These are phyloP conservation scores for Claviceps cyperi DNA, from an alignment of 2,329 filamentous ascomycete genomes.

Conservation along the genomic window DNA sequence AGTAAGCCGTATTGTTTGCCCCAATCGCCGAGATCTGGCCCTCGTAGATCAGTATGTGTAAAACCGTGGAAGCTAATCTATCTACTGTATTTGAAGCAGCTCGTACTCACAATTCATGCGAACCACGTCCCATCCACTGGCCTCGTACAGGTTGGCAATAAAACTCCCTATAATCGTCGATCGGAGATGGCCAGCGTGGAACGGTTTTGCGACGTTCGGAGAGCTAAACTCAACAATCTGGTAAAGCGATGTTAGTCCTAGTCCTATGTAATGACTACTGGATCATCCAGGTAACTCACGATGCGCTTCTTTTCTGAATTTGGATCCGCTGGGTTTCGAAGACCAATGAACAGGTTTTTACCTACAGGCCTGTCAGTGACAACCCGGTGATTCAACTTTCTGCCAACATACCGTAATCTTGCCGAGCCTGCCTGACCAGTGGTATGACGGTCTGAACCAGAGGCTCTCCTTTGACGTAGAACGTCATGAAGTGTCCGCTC, in stretches of 20 bases:
- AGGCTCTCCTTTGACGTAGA: conserved; percentile 62
- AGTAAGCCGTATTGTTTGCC: conserved; percentile 64
- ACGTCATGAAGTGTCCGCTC: conserved; percentile 58
- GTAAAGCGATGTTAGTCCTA: not conserved
- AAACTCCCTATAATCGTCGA: conserved; percentile 72
- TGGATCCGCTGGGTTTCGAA: conserved; percentile 46
- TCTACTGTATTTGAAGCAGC: not conserved
- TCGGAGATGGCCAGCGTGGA: conserved; percentile 64
- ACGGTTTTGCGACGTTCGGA: conserved; percentile 76
- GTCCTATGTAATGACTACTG: not conserved
- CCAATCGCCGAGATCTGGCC: conserved; percentile 58
- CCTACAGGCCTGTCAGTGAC: conserved; percentile 27
- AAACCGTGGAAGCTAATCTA: not conserved
- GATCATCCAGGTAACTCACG: conserved; percentile 4
- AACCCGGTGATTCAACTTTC: too few species aligned
- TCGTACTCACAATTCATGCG: conserved; percentile 44
- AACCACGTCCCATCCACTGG: conserved; percentile 57
- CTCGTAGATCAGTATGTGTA: not conserved
- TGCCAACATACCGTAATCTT: conserved; percentile 26
- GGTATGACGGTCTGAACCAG: conserved; percentile 54
- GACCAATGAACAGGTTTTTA: conserved; percentile 43
- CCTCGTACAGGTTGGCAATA: conserved; percentile 55
- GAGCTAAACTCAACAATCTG: conserved; percentile 68
- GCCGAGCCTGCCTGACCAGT: conserved; percentile 47
- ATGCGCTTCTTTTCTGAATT: conserved; percentile 48